Percentiles rank a stretch among this genome's conserved stretches.
Conservation (phyloP, 1,284 basidiomycete species). For the Fomes fomentarius region DNA sequence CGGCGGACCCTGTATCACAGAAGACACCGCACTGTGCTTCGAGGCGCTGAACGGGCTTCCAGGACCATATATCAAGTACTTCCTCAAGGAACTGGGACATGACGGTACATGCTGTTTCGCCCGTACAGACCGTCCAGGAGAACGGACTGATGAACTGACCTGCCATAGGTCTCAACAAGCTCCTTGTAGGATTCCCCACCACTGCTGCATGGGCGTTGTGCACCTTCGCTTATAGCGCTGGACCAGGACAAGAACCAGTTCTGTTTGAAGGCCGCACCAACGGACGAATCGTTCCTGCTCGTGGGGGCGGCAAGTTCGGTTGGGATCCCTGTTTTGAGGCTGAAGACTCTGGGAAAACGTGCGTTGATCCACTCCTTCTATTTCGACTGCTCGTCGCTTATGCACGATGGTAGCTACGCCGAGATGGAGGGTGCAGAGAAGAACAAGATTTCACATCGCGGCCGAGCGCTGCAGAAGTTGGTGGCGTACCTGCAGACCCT, state of each 20-base stretch:
- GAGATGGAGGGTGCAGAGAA: slow-evolving; percentile 90
- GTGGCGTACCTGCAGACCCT: slow-evolving; percentile 60
- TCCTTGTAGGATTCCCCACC: slow-evolving; percentile 85
- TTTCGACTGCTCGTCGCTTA: not conserved
- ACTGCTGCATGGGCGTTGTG: slow-evolving; percentile 89
- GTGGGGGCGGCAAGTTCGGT: slow-evolving; percentile 79
- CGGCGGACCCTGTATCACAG: slow-evolving; percentile 89
- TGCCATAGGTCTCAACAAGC: slow-evolving; percentile 73
- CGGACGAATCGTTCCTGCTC: slow-evolving; percentile 85
- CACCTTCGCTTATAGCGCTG: slow-evolving; percentile 93
- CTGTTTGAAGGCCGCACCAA: slow-evolving; percentile 94
- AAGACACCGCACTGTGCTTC: slow-evolving; percentile 95
- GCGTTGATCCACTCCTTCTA: slow-evolving; percentile 31
- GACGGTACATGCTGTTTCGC: slow-evolving; percentile 52
- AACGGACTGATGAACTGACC: not conserved
- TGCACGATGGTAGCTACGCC: slow-evolving; percentile 69
- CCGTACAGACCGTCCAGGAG: too few relatives aligned
- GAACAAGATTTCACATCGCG: slow-evolving; percentile 90
- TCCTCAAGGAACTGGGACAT: slow-evolving; percentile 80
- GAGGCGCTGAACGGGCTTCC: slow-evolving; percentile 89
- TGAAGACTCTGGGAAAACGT: slow-evolving; percentile 78
- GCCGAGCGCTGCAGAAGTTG: slow-evolving; percentile 85
- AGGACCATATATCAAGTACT: slow-evolving; percentile 97
- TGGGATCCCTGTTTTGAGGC: slow-evolving; percentile 96
- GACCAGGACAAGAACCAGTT: slow-evolving; percentile 78